phyloP scores from a whole-genome alignment of 2,329 filamentous ascomycete genomes.

The Ophiocordyceps robertsii region DNA sequence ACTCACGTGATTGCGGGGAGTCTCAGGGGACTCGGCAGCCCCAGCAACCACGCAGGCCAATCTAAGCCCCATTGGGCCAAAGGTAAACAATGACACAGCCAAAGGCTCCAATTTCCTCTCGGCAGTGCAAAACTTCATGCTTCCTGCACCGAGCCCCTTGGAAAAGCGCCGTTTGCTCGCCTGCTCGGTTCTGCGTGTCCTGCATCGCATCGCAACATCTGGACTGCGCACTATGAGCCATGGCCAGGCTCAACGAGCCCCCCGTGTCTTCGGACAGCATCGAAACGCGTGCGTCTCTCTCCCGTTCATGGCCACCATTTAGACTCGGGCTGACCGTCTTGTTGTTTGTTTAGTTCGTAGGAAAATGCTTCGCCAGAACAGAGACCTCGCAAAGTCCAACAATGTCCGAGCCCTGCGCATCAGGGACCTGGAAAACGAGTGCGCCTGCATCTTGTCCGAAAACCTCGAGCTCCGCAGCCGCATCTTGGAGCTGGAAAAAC shows the following conservation, averaged over 20 bases:
- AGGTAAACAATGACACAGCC: constrained; percentile 20
- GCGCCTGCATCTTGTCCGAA: constrained; percentile 61
- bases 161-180: background rate
- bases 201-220: constrained; percentile 4
- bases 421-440: constrained; percentile 62
- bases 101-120: constrained; percentile 1
- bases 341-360: constrained; percentile 51
- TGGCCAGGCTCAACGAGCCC: constrained; percentile 74
- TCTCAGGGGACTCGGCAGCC: constrained; percentile 1
- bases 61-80: constrained; percentile 14
- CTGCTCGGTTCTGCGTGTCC: too few relatives aligned
- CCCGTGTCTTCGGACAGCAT: constrained; percentile 53
- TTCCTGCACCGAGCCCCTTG: background rate
- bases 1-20: constrained; percentile 9
- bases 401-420: constrained; percentile 67
- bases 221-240: constrained; percentile 29
- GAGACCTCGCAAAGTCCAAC: constrained; percentile 70
- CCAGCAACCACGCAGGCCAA: constrained; percentile 14
- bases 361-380: constrained; percentile 70
- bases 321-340: constrained; percentile 2
- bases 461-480: constrained; percentile 62
- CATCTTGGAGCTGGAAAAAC: constrained; percentile 54
- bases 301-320: background rate
- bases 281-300: constrained; percentile 49
- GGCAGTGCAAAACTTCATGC: background rate